Conservation (phyloP, 164 flowering plant genomes). For the Dillenia suffruticosa region DNA sequence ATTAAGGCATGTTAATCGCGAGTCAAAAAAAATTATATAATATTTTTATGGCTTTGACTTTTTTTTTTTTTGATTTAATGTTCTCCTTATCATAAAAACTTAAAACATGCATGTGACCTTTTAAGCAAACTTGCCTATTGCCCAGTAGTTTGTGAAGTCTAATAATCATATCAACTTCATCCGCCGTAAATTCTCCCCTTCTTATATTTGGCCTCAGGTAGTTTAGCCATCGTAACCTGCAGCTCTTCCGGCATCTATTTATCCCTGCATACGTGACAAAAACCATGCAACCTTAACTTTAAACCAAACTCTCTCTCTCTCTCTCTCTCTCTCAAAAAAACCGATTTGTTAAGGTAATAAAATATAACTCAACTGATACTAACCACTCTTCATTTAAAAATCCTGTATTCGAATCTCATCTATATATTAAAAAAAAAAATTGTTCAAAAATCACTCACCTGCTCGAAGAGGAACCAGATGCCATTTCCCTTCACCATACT, state of each 20-base stretch:
- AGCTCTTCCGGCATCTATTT: no score
- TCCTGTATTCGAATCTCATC: no score
- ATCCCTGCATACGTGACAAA: no score
- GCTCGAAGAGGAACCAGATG: constrained; percentile 26
- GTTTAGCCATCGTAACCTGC: background rate
- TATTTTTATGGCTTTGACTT: no score
- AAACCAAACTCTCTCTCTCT: background rate
- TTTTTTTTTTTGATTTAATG: no score
- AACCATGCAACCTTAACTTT: no score
- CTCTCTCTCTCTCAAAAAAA: background rate
- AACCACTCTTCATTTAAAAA: constrained; percentile 4
- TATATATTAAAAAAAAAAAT: background rate
- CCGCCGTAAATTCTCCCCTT: constrained; percentile 8
- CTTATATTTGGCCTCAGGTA: constrained; percentile 14
- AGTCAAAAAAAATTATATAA: no score
- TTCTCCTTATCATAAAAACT: no score
- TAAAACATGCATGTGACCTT: no score
- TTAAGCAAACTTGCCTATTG: constrained; percentile 8
- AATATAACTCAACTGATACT: constrained; percentile 12
- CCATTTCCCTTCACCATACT: constrained; percentile 36
- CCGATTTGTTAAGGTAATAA: background rate
- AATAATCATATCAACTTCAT: constrained; percentile 15
- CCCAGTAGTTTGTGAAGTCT: constrained; percentile 17
- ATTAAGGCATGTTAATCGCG: no score
- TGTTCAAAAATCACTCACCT: constrained; percentile 6